Evolutionary conservation across 257 asterid species (phyloP).

Genomic region (Gardenia jasminoides): DNA sequence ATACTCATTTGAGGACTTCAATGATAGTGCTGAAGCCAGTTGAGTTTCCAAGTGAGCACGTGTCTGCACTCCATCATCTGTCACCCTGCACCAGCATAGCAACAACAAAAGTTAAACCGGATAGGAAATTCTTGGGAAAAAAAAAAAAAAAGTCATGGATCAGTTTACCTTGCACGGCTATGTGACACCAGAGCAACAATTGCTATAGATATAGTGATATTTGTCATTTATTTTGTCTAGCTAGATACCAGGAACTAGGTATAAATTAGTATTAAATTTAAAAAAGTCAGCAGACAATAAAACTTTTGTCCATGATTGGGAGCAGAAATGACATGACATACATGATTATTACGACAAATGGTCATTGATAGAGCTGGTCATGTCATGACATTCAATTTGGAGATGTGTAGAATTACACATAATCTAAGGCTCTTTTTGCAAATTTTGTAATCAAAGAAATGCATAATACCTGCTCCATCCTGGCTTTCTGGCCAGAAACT

Average conservation of each 20-base stretch:
- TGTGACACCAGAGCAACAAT: neutral
- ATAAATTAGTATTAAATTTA: neutral
- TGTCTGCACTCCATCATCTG: conserved; percentile 93
- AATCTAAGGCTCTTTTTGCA: conserved; percentile 5
- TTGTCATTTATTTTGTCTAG: neutral
- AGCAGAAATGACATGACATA: neutral
- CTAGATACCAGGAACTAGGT: neutral
- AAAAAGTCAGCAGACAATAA: neutral
- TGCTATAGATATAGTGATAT: neutral
- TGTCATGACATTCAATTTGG: neutral
- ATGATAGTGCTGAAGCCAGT: conserved; percentile 85
- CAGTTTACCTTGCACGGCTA: neutral
- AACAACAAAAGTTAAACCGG: conserved; percentile 19
- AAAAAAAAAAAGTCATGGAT: conserved; percentile 4
- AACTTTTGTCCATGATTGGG: neutral
- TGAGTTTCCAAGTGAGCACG: conserved; percentile 98
- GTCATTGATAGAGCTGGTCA: neutral
- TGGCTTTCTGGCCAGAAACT: conserved; percentile 85
- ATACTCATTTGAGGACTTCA: conserved; percentile 87
- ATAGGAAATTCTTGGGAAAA: neutral
- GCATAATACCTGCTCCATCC: conserved; percentile 87
- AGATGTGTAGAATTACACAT: neutral
- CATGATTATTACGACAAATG: neutral
- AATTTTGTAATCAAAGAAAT: neutral
- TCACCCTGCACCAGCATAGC: conserved; percentile 57